Base-by-base conservation (phyloP, 164 flowering plant genomes). In the Magnolia officinalis region DNA sequence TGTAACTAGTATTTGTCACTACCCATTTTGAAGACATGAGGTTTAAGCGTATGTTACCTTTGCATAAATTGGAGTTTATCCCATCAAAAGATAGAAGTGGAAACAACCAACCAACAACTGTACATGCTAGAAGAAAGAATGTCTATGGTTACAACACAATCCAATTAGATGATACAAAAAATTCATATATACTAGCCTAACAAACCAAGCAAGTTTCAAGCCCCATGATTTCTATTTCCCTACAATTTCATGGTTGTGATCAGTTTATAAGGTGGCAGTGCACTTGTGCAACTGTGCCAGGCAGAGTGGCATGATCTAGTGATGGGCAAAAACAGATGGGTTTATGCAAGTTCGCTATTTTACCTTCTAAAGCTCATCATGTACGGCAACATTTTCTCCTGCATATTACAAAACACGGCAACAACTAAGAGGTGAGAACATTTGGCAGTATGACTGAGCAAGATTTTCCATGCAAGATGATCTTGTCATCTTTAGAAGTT, bases 281-380 rank as follows among this genome's bases (percentile, higher is more conserved):
- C 20, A 58, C 14, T 19, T 58, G 77, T 67, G 20, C 72, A 75
- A 19, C 63, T 75, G 66, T 69, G 52, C 26, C 50, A 29, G 20
- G 72, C 51, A 52, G 23, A 52, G 11, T 50, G 51, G 7, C 18
- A 11, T 55, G 18, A 55, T 16, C 61, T 55, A 55, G 50, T 10
- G 23, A 10, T 21, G 13, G 19, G 19, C 8, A 45, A 7, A 50
- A 61, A 69, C n/a, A 24, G 50, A 78, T 11, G 45, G 45, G 26
- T 45, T 63, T 31, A 20, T 59, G 67, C 70, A 51, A 66, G 70
- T 64, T 75, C 78, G 75, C 24, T 80, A 52, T 61, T 71, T 76
- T 67, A 26, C 70, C 75, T 68, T 63, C 79, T 77, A 91, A 24
- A 91, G 84, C 79, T 91, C 95, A 64, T 91, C 95, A 80, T 90